A percentile compares a stretch with the other conserved stretches of the same genome.
These are phyloP conservation scores for Trichoderma reesei DNA, from an alignment of 495 filamentous ascomycete species.

Conservation along the genomic window DNA sequence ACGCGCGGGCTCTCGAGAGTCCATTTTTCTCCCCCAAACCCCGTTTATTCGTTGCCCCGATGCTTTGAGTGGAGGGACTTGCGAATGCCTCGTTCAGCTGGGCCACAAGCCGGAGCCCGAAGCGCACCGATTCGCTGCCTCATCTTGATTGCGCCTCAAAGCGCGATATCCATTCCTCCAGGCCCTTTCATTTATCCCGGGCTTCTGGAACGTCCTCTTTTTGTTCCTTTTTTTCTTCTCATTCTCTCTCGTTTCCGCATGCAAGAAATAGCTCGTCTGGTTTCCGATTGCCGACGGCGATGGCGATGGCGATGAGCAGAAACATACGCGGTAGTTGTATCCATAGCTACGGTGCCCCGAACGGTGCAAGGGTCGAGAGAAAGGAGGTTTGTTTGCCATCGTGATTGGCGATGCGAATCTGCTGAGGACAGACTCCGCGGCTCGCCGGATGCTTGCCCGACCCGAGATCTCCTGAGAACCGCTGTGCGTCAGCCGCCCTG, in stretches of 20 bases:
- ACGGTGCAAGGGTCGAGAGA: neutral
- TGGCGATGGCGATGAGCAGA: neutral
- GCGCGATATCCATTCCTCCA: neutral
- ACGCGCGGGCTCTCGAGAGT: neutral
- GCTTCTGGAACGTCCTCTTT: neutral
- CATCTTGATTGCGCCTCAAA: neutral
- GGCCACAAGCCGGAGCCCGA: neutral
- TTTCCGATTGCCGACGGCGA: neutral
- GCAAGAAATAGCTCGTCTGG: neutral
- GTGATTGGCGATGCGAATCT: neutral
- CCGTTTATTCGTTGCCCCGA: too few species aligned
- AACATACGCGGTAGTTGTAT: too few species aligned
- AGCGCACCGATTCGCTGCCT: slow-evolving; percentile 4
- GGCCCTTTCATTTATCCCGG: neutral
- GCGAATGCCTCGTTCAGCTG: neutral
- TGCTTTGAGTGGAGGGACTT: neutral
- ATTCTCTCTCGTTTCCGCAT: neutral
- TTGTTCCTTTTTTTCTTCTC: neutral
- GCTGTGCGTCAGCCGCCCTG: neutral
- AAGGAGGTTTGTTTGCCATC: neutral
- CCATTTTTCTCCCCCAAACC: neutral
- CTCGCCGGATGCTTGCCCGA: neutral
- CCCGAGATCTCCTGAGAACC: neutral
- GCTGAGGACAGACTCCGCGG: neutral
- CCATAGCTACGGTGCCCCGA: too few species aligned